phyloP scores from a whole-genome alignment of 371 early-diverging fungal species.

The Smittium culicis region DNA sequence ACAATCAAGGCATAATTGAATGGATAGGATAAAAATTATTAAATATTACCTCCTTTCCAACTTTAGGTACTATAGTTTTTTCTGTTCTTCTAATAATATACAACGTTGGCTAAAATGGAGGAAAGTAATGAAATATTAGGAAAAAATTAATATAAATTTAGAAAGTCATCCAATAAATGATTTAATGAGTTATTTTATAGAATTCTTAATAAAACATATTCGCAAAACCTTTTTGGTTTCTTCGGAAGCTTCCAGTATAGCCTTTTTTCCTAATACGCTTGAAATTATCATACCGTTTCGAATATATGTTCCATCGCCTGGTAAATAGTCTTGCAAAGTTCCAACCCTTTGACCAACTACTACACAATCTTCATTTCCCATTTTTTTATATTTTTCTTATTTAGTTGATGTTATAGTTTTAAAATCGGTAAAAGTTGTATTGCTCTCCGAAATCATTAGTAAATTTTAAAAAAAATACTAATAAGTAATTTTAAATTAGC shows the following conservation, averaged over 20 bases:
- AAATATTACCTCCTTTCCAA: constrained; percentile 57
- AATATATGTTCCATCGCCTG: constrained; percentile 67
- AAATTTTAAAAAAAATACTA: too few species aligned
- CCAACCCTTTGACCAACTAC: constrained; percentile 77
- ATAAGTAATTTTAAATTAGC: too few species aligned
- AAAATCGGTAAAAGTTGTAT: too few species aligned
- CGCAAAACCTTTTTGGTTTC: constrained; percentile 4
- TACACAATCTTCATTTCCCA: constrained; percentile 19
- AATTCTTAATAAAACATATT: neutral
- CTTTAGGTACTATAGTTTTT: constrained; percentile 65
- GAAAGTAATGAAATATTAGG: neutral
- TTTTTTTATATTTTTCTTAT: too few species aligned
- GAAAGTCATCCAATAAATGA: too few species aligned
- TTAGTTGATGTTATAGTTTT: too few species aligned
- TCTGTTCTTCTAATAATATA: constrained; percentile 52
- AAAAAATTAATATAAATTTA: too few species aligned
- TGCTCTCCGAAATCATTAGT: too few species aligned
- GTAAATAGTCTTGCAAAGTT: constrained; percentile 46
- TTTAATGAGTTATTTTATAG: neutral
- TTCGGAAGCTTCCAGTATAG: constrained; percentile 22
- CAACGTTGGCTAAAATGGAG: constrained; percentile 36
- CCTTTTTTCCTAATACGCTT: constrained; percentile 55
- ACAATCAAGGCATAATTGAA: neutral
- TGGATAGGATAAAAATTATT: too few species aligned
- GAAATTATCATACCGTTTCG: constrained; percentile 64